Evolutionary conservation across 169 alveolate genomes (phyloP).

Genomic region (Plasmodium billcollinsi): DNA sequence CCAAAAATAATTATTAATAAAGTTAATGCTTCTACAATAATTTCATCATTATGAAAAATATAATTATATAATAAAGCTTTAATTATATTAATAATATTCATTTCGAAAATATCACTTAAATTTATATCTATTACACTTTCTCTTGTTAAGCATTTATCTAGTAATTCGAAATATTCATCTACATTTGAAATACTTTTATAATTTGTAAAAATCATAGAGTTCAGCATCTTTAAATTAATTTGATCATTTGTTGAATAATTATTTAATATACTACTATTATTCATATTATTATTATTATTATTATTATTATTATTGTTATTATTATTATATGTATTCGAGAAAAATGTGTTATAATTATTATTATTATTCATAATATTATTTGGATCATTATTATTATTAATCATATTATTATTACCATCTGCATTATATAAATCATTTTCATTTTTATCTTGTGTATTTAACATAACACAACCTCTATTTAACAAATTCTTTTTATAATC

Average conservation of each 20-base stretch:
- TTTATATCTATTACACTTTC: slow-evolving; percentile 73
- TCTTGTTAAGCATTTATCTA: slow-evolving; percentile 70
- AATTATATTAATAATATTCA: slow-evolving; percentile 55
- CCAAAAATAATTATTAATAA: slow-evolving; percentile 71
- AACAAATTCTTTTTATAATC: slow-evolving; percentile 73
- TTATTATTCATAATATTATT: background rate
- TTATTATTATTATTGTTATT: slow-evolving; percentile 23
- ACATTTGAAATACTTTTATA: slow-evolving; percentile 72
- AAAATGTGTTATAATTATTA: slow-evolving; percentile 5
- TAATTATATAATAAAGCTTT: slow-evolving; percentile 63
- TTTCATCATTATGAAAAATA: slow-evolving; percentile 74
- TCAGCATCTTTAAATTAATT: slow-evolving; percentile 49
- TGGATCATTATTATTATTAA: slow-evolving; percentile 15
- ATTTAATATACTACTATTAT: slow-evolving; percentile 20
- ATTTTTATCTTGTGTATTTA: slow-evolving; percentile 68
- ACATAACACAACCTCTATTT: slow-evolving; percentile 70
- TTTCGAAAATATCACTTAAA: slow-evolving; percentile 74
- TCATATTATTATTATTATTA: slow-evolving; percentile 24
- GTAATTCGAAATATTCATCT: slow-evolving; percentile 70
- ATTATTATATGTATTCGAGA: slow-evolving; percentile 21
- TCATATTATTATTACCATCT: background rate
- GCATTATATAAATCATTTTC: slow-evolving; percentile 36
- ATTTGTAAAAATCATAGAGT: slow-evolving; percentile 70
- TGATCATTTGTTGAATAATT: slow-evolving; percentile 35
- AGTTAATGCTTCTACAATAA: slow-evolving; percentile 73